phyloP scores from a whole-genome alignment of 2,329 filamentous ascomycete genomes.

The Botryotinia narcissicola region DNA sequence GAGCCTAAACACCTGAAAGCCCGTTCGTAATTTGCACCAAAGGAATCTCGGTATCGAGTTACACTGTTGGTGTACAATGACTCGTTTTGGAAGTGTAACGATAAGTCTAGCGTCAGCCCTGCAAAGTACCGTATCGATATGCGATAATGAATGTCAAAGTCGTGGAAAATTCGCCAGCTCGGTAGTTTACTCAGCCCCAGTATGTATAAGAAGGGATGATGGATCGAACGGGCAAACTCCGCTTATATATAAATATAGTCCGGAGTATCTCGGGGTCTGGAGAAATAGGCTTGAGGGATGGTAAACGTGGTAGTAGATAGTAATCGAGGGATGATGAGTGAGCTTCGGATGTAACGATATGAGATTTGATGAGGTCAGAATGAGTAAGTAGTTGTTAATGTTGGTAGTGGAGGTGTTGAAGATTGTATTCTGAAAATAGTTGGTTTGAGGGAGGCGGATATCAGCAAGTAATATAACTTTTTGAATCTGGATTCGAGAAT shows the following conservation, averaged over 20 bases:
- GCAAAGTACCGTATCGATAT: conserved; percentile 14
- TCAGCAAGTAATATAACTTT: conserved; percentile 11
- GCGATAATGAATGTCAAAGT: conserved; percentile 5
- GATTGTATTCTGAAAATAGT: conserved; percentile 2
- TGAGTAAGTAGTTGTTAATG: not conserved
- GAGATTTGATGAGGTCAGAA: conserved; percentile 16
- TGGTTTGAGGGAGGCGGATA: not conserved
- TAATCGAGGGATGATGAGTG: conserved; percentile 8
- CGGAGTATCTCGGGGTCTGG: conserved; percentile 14
- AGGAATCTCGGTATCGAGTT: conserved; percentile 8
- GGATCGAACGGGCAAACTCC: not conserved
- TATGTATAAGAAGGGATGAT: not conserved
- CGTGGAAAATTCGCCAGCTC: not conserved
- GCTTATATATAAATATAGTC: conserved; percentile 17
- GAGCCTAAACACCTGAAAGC: conserved; percentile 3
- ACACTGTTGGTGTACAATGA: not conserved
- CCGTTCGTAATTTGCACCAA: conserved; percentile 15
- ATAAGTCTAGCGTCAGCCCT: conserved; percentile 21
- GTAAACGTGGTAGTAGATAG: not conserved
- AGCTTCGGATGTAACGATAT: conserved; percentile 5
- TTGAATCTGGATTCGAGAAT: not conserved
- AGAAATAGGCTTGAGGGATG: conserved; percentile 1
- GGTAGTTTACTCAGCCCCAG: conserved; percentile 14
- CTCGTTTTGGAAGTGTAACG: conserved; percentile 11
- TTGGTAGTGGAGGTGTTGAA: not conserved